Evolutionary conservation across 164 flowering plant species (phyloP).

Genomic region (Taxillus chinensis): DNA sequence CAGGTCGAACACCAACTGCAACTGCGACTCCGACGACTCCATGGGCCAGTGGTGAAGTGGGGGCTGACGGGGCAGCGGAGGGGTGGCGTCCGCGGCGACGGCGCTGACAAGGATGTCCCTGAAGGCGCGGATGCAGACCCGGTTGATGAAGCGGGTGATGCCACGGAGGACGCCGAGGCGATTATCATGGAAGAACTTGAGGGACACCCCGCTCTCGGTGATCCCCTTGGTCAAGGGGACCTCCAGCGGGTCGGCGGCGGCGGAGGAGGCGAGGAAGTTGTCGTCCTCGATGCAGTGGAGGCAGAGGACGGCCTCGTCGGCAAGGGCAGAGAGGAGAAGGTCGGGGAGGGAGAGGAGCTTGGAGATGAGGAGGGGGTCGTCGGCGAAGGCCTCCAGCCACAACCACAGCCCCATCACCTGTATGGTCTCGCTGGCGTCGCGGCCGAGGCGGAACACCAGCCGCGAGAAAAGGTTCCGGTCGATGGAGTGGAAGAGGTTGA

Average conservation of each 20-base stretch:
- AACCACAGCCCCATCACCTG: slow-evolving; percentile 40
- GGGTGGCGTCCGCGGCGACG: background rate
- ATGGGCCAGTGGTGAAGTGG: background rate
- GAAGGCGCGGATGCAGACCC: slow-evolving; percentile 27
- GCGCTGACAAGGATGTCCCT: slow-evolving; percentile 14
- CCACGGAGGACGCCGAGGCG: slow-evolving; percentile 10
- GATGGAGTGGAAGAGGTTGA: slow-evolving; percentile 29
- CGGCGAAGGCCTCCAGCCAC: slow-evolving; percentile 32
- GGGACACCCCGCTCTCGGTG: background rate
- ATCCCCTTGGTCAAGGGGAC: background rate
- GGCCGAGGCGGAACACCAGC: slow-evolving; percentile 20
- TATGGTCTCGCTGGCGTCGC: slow-evolving; percentile 29
- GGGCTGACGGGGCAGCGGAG: background rate
- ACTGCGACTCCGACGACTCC: background rate
- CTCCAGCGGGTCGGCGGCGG: background rate
- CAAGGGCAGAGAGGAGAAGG: slow-evolving; percentile 9
- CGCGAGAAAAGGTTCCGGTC: slow-evolving; percentile 34
- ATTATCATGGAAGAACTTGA: slow-evolving; percentile 21
- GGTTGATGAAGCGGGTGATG: slow-evolving; percentile 10
- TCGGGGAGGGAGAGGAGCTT: slow-evolving; percentile 14
- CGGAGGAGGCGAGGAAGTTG: background rate
- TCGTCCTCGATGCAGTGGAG: slow-evolving; percentile 18
- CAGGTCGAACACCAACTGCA: background rate
- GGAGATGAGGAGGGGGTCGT: slow-evolving; percentile 8
- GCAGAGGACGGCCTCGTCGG: slow-evolving; percentile 25